Evolutionary conservation across 306 rosid genomes (phyloP).

Genomic region (Cicer judaicum): DNA sequence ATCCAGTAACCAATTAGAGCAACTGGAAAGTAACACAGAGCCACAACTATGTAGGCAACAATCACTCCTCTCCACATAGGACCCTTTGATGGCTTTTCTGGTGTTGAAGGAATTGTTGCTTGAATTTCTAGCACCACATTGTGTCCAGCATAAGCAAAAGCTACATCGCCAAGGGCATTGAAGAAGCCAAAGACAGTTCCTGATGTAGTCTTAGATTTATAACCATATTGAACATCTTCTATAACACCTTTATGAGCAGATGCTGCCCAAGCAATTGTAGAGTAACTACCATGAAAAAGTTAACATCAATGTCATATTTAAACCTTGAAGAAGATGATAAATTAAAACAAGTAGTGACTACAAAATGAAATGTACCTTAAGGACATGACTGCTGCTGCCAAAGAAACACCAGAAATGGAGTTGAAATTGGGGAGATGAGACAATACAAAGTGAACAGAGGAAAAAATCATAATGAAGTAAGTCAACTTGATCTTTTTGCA

Average conservation of each 20-base stretch:
- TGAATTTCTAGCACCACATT: conserved; percentile 85
- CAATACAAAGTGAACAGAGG: conserved; percentile 72
- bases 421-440: conserved; percentile 80
- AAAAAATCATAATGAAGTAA: conserved; percentile 74
- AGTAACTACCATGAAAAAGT: conserved; percentile 59
- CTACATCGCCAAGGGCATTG: conserved; percentile 67
- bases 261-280: conserved; percentile 76
- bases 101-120: conserved; percentile 84
- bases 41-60: conserved; percentile 68
- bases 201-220: conserved; percentile 37
- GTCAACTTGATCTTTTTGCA: conserved; percentile 60
- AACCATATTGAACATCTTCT: conserved; percentile 52
- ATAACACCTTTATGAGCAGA: conserved; percentile 64
- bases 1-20: conserved; percentile 62
- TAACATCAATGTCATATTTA: not conserved
- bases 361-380: conserved; percentile 53
- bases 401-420: conserved; percentile 69
- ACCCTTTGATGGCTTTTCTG: conserved; percentile 74
- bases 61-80: conserved; percentile 84
- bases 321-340: no score
- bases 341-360: no score
- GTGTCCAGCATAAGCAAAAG: conserved; percentile 84
- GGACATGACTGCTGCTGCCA: conserved; percentile 83
- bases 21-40: conserved; percentile 83
- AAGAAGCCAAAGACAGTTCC: conserved; percentile 63